phyloP scores from a whole-genome alignment of 768 basidiomycete genomes.

The Vishniacozyma victoriae region DNA sequence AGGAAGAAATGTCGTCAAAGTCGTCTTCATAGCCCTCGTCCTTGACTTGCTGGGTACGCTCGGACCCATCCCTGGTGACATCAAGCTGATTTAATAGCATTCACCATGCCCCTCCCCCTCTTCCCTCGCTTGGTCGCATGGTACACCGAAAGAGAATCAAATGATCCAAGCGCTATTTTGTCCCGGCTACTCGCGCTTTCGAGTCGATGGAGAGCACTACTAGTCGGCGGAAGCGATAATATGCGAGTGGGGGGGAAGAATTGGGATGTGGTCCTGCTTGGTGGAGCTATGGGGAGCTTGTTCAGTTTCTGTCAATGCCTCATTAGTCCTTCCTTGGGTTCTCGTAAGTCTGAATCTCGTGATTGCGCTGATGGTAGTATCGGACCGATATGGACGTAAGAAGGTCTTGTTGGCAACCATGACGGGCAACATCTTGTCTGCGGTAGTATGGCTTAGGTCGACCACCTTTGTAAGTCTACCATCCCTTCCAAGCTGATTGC shows the following conservation, averaged over 20 bases:
- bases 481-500: not conserved
- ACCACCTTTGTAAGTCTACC: conserved; percentile 63
- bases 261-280: conserved; percentile 95
- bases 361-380: conserved; percentile 51
- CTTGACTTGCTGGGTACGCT: conserved; percentile 72
- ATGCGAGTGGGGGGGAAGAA: conserved; percentile 52
- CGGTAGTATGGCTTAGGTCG: conserved; percentile 81
- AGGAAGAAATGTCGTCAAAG: conserved; percentile 59
- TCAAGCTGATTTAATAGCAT: conserved; percentile 54
- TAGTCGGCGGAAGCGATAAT: conserved; percentile 1
- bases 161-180: conserved; percentile 65
- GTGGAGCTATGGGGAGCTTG: conserved; percentile 73
- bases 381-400: conserved; percentile 85
- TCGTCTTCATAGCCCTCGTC: conserved; percentile 84
- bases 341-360: conserved; percentile 24
- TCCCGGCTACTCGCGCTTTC: conserved; percentile 64
- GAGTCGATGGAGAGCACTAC: conserved; percentile 60
- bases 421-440: conserved; percentile 90
- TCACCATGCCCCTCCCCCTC: conserved; percentile 90
- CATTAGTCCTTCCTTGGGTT: conserved; percentile 76
- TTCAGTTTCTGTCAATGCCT: conserved; percentile 47
- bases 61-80: conserved; percentile 3
- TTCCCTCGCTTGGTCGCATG: conserved; percentile 82
- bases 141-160: conserved; percentile 72
- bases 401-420: conserved; percentile 75